Evolutionary conservation across 495 filamentous ascomycete species (phyloP), one percentile per base, ranked within the genome.

Genomic region (Filosporella fistucella): DNA sequence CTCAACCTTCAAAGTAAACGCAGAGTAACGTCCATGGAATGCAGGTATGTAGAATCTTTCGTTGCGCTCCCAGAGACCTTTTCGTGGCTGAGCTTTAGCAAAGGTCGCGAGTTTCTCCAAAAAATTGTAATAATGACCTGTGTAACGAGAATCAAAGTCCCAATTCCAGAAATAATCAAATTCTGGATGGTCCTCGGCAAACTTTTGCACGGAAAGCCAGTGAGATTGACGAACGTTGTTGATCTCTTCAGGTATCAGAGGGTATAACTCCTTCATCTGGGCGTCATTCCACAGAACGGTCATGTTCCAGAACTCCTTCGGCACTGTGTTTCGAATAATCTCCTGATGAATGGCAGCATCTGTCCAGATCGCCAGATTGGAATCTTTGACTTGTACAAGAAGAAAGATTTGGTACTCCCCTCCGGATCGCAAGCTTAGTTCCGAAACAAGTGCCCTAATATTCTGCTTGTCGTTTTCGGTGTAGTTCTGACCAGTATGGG

Each of bases 131-230:
- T 79, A 71, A 49, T 89, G 79, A 8, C 85, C 84, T 0, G 78
- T 85, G 45, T 80, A 77, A 17, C 86, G 76, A n/a, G 75, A 75
- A 57, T 89, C 84, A 59, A 85, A 74, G 53, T 88, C 84, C 72
- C 82, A 81, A 58, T 89, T 88, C 85, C 85, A 89, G 44, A 85
- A 72, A 55, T 72, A 86, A 43, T 85, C 82, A 48, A 85, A 89
- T 47, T 87, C 77, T 0, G 83, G 84, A 49, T 84, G 75, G 21
- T 80, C 69, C 47, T 81, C 72, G 37, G 80, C 77, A 55, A 89
- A 89, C 56, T 75, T 74, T 57, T 84, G 80, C 1, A 85, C 64
- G 1, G 74, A 68, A 42, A 83, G 63, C 62, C 75, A 84, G 49
- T 84, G 79, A 12, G 68, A 64, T 21, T 66, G 62, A 39, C 71